Percentiles rank a stretch among this genome's conserved stretches.
Conservation (phyloP, 306 rosid species). For the Clitoria ternatea region DNA sequence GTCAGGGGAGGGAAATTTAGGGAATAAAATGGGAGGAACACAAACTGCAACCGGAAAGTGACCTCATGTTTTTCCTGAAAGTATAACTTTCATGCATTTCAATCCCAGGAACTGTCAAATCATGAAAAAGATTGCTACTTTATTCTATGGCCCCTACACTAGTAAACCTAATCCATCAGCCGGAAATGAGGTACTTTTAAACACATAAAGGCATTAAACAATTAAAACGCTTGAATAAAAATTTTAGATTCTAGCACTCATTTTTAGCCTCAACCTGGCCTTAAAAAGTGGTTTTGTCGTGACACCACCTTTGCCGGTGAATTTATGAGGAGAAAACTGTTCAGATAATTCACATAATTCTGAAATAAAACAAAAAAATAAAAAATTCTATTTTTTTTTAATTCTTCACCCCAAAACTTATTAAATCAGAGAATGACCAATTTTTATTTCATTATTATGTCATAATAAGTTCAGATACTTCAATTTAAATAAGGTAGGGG, state of each 20-base stretch:
- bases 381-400: not conserved
- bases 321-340: not conserved
- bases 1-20: not conserved
- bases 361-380: not conserved
- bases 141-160: slow-evolving; percentile 3
- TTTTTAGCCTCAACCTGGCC: slow-evolving; percentile 11
- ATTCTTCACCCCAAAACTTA: not conserved
- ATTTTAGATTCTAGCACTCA: slow-evolving; percentile 1
- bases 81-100: slow-evolving; percentile 26
- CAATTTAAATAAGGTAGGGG: not conserved
- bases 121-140: slow-evolving; percentile 35
- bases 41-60: slow-evolving; percentile 39
- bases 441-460: not conserved
- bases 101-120: slow-evolving; percentile 45
- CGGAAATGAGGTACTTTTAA: not conserved
- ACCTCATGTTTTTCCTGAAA: slow-evolving; percentile 44
- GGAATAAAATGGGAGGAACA: slow-evolving; percentile 23
- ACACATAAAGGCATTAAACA: not conserved
- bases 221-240: not conserved
- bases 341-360: not conserved
- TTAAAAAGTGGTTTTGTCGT: not conserved
- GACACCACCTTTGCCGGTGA: not conserved
- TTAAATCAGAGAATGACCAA: not conserved
- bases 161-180: slow-evolving; percentile 24
- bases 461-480: not conserved